Base-by-base conservation (phyloP, 2,329 filamentous ascomycete species). In the Penicillium sp. region DNA sequence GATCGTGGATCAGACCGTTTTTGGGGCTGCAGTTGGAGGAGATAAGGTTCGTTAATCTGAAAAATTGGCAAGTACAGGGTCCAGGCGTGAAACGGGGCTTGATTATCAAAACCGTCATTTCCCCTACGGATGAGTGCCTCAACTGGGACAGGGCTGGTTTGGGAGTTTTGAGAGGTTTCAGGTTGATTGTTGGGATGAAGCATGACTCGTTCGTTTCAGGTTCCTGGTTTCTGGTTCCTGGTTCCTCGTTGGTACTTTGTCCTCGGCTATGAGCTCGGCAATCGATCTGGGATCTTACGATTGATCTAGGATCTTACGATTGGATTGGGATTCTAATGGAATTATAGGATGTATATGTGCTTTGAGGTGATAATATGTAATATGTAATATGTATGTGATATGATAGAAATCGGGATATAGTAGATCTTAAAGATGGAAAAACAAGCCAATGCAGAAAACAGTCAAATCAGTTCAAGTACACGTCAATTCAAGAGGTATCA, bases 401-500 rank as follows among this genome's bases (percentile, higher is more conserved):
- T 21, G 37, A 13, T 23, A 42, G 9, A 21, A 11, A n/a, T 39
- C 9, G 11, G 39, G 11, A 42, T 42, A 23, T 42, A 42, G 19
- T 23, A 23, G 23, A 23, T 10, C 23, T 3, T 3, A 23, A 23
- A 10, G 39, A 23, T 5, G 14, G 6, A 2, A n/a, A n/a, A 33
- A 21, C 7, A 50, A 13, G 31, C 13, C 31, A 11, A 48, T n/a
- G 27, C 29, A 29, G 14, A 31, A 33, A 26, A 26, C 4, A 5
- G 19, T n/a, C 21, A 29, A 23, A 29, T 44, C 13, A 25, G 11
- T 19, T 35, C 27, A 53, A 46, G 25, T 53, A 46, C 27, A 53
- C 13, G 31, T 53, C 19, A 46, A 53, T 46, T 47, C 43, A 33
- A 39, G 53, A 55, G 53, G 53, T 55, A 55, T 55, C 53, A 55